These are phyloP conservation scores for Entomortierella lignicola DNA, from an alignment of 192 early-diverging fungal genomes.

Conservation along the genomic window DNA sequence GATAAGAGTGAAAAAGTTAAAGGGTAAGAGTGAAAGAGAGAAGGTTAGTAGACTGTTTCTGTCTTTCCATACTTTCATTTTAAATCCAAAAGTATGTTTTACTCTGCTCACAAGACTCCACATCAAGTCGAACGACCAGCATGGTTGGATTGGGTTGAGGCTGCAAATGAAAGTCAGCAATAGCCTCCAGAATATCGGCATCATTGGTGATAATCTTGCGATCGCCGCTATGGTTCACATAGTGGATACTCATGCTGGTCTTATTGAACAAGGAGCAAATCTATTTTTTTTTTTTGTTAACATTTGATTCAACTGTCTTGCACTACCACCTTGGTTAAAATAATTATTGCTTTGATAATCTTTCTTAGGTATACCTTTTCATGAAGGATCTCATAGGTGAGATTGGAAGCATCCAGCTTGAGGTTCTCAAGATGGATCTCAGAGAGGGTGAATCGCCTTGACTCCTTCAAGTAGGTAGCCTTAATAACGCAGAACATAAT, in stretches of 20 bases:
- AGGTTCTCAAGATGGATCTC: constrained; percentile 30
- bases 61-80: not conserved
- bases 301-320: not conserved
- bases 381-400: constrained; percentile 27
- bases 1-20: too few species aligned
- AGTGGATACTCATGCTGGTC: constrained; percentile 22
- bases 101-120: constrained; percentile 17
- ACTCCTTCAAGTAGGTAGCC: constrained; percentile 33
- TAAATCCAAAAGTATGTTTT: too few species aligned
- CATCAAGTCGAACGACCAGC: constrained; percentile 39
- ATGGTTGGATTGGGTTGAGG: constrained; percentile 23
- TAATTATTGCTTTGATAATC: not conserved
- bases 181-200: constrained; percentile 33
- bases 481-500: constrained; percentile 45
- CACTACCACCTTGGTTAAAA: too few species aligned
- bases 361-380: constrained; percentile 12
- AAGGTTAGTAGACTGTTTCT: not conserved
- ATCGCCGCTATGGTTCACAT: constrained; percentile 19
- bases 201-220: constrained; percentile 22
- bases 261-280: constrained; percentile 40
- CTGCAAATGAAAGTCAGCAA: constrained; percentile 9
- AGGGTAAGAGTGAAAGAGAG: not conserved
- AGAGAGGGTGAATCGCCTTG: constrained; percentile 41
- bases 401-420: constrained; percentile 10
- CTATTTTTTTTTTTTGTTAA: constrained; percentile 10